Conservation (phyloP, 352 stramenopile genomes). For the Globisporangium lucens region DNA sequence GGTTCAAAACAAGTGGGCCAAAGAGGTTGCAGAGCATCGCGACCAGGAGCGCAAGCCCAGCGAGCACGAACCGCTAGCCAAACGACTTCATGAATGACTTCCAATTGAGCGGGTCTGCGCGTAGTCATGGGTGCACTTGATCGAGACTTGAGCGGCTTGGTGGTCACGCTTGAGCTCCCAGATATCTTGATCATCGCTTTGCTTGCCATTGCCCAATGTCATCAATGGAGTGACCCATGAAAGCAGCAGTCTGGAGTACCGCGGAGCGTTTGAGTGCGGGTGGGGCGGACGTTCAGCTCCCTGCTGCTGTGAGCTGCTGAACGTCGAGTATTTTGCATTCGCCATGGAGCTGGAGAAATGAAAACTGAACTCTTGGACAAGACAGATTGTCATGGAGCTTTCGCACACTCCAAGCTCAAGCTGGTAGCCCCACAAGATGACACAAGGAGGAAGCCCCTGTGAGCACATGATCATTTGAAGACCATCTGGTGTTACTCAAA, state of each 20-base stretch:
- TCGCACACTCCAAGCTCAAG: not conserved
- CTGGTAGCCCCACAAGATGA: not conserved
- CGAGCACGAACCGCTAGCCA: conserved; percentile 31
- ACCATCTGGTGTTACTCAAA: not conserved
- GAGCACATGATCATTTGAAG: not conserved
- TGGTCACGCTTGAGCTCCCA: conserved; percentile 34
- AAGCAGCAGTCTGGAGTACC: conserved; percentile 36
- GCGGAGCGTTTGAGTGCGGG: not conserved
- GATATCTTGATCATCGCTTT: conserved; percentile 40
- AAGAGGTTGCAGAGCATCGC: conserved; percentile 54
- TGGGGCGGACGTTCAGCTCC: not conserved
- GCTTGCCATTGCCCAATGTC: conserved; percentile 36
- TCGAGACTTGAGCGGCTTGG: conserved; percentile 26
- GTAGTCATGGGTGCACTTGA: conserved; percentile 26
- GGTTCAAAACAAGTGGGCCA: conserved; percentile 42
- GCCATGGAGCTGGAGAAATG: not conserved
- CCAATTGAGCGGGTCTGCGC: conserved; percentile 27
- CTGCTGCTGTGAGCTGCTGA: not conserved
- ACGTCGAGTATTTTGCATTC: not conserved
- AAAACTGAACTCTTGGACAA: conserved; percentile 4
- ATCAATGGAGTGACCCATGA: conserved; percentile 54
- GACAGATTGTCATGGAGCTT: not conserved
- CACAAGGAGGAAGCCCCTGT: not conserved
- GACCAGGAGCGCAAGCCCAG: conserved; percentile 38
- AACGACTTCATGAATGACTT: conserved; percentile 32